Base-by-base conservation (phyloP, 768 basidiomycete genomes). In the Suillus variegatus region DNA sequence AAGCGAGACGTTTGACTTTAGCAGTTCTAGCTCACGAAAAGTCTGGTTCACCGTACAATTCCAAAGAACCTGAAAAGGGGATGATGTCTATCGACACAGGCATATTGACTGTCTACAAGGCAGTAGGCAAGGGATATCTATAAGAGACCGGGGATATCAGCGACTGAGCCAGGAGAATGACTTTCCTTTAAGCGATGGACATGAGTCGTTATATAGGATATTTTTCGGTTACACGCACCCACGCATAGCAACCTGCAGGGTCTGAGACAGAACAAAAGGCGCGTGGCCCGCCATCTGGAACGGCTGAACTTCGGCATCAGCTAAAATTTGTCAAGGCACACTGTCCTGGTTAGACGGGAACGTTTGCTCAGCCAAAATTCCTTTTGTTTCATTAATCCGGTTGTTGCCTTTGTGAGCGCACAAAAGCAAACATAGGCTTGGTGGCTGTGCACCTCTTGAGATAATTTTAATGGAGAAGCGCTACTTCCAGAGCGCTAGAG, bases 41-140 rank as follows among this genome's bases (percentile, higher is more conserved):
- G 75, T 92, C 87, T 8, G 87, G 84, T 36, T 84, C 82, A 63
- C 92, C 93, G 71, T 86, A 87, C 85, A 94, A 86, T 71, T 89
- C 84, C 68, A 94, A 76, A 38, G 82, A 76, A 58, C 81, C 70
- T 46, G 86, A 78, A 63, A 82, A 80, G 0, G 92, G 89, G 38
- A 85, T 77, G 66, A 94, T 89, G 61, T 84, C 78, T 64, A 94
- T 73, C 58, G 85, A 81, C 70, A 93, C 78, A 47, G 90, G 82
- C 92, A 93, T 94, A 70, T 67, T 66, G 25, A 18, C 22, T 40
- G 41, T 60, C 40, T 70, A 72, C 12, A 57, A 68, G 63, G 64
- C 44, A 67, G 68, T 64, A 69, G 43, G n/a, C n/a, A 47, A 61
- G 66, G 65, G 58, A 36, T 28, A 13, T 58, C 60, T 67, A 14